Evolutionary conservation across 306 rosid species (phyloP).

Genomic region (Fragaria nilgerrensis): DNA sequence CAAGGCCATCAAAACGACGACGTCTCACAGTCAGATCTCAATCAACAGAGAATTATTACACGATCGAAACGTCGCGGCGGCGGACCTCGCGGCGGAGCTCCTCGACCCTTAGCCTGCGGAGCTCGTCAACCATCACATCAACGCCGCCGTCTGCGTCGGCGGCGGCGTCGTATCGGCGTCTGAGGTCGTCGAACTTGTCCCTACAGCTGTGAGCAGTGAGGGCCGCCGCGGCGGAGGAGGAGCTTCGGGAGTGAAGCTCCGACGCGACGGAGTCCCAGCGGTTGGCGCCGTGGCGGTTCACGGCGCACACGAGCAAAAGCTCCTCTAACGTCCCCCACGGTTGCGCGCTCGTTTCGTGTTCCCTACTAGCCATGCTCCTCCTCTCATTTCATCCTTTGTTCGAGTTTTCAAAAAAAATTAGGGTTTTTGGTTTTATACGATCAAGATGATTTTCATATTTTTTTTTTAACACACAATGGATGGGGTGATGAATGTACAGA

Average conservation of each 20-base stretch:
- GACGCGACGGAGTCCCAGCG: conserved; percentile 51
- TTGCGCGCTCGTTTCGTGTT: conserved; percentile 40
- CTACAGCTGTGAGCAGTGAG: conserved; percentile 35
- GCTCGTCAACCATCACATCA: conserved; percentile 27
- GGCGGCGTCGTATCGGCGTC: conserved; percentile 38
- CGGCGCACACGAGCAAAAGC: conserved; percentile 56
- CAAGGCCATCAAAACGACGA: conserved; percentile 12
- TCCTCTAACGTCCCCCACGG: conserved; percentile 61
- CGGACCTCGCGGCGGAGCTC: conserved; percentile 56
- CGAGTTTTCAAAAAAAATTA: conserved; percentile 28
- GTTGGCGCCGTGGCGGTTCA: conserved; percentile 43
- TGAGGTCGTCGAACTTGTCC: conserved; percentile 36
- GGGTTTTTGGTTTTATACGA: conserved; percentile 40
- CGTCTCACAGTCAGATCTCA: conserved; percentile 31
- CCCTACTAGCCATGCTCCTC: conserved; percentile 42
- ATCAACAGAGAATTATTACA: conserved; percentile 34
- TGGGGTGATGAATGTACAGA: conserved; percentile 2
- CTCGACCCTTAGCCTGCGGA: conserved; percentile 42
- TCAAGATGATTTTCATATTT: not conserved
- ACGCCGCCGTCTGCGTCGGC: not conserved
- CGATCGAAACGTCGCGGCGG: conserved; percentile 46
- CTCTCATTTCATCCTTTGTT: conserved; percentile 41
- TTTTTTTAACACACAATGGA: not conserved
- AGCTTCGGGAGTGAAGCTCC: conserved; percentile 34
- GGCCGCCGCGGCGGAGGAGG: conserved; percentile 9